These are phyloP conservation scores for Gastrolobium bilobum DNA, from an alignment of 306 rosid species.

Conservation along the genomic window DNA sequence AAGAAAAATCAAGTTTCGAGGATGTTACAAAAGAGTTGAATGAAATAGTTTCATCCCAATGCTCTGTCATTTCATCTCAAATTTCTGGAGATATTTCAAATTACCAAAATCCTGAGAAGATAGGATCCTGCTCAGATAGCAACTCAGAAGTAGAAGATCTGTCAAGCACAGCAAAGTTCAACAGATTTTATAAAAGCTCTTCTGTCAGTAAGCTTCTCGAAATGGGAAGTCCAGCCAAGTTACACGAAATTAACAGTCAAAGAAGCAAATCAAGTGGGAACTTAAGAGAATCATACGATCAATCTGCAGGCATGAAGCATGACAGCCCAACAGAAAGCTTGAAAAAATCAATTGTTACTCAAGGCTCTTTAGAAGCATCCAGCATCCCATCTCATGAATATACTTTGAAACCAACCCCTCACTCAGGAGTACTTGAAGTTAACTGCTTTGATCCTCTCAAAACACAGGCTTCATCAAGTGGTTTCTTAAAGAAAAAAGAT, in stretches of 20 bases:
- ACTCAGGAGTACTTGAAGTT: conserved; percentile 55
- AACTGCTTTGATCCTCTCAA: conserved; percentile 59
- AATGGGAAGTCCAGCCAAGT: conserved; percentile 60
- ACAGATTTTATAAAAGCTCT: conserved; percentile 45
- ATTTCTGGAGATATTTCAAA: conserved; percentile 64
- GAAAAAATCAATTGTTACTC: conserved; percentile 49
- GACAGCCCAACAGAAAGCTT: conserved; percentile 50
- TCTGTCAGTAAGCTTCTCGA: conserved; percentile 61
- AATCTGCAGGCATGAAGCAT: conserved; percentile 48
- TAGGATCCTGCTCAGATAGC: conserved; percentile 70
- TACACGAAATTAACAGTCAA: conserved; percentile 52
- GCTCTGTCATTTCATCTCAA: conserved; percentile 65
- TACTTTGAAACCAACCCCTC: conserved; percentile 49
- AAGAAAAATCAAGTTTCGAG: conserved; percentile 50
- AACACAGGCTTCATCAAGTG: conserved; percentile 55
- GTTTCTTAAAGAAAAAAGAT: conserved; percentile 54
- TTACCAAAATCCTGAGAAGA: conserved; percentile 72
- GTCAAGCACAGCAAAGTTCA: conserved; percentile 58
- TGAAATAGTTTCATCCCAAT: conserved; percentile 60
- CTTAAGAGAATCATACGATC: conserved; percentile 38
- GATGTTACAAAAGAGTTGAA: conserved; percentile 51
- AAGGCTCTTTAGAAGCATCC: conserved; percentile 55
- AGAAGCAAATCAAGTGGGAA: conserved; percentile 51
- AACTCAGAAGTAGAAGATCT: conserved; percentile 78
- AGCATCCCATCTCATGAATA: conserved; percentile 46